Percentiles rank a stretch among this genome's conserved stretches.
These are phyloP conservation scores for Salvia rosmarinus DNA, from an alignment of 257 asterid species.

Conservation along the genomic window DNA sequence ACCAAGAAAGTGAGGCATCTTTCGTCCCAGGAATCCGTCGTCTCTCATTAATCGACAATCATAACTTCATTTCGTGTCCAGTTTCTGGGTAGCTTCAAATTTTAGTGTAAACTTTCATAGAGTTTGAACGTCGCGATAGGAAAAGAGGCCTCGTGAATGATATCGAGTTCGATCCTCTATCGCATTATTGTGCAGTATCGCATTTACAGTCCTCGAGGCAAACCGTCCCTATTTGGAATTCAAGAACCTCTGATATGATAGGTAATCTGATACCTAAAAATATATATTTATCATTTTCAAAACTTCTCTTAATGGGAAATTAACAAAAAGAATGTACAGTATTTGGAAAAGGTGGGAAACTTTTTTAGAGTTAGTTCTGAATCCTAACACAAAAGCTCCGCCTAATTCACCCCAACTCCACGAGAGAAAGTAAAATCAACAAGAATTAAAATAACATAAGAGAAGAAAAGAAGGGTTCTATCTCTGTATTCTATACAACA, in stretches of 20 bases:
- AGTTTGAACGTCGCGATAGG: neutral
- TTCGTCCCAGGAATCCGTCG: constrained; percentile 42
- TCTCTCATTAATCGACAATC: constrained; percentile 32
- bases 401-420: neutral
- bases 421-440: neutral
- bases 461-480: neutral
- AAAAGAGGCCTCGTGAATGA: neutral
- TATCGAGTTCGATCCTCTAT: neutral
- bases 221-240: too few species aligned
- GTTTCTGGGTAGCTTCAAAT: neutral
- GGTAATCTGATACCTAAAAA: neutral
- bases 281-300: neutral
- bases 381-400: neutral
- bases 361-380: neutral
- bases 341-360: neutral
- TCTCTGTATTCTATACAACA: neutral
- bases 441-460: neutral
- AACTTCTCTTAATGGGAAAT: neutral
- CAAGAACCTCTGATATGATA: too few species aligned
- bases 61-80: too few species aligned
- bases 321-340: neutral
- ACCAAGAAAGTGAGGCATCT: constrained; percentile 59
- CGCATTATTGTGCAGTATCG: neutral
- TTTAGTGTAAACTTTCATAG: neutral
- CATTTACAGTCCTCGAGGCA: too few species aligned